Base-by-base conservation (phyloP, 495 filamentous ascomycete genomes). In the Penicillium subrubescens region DNA sequence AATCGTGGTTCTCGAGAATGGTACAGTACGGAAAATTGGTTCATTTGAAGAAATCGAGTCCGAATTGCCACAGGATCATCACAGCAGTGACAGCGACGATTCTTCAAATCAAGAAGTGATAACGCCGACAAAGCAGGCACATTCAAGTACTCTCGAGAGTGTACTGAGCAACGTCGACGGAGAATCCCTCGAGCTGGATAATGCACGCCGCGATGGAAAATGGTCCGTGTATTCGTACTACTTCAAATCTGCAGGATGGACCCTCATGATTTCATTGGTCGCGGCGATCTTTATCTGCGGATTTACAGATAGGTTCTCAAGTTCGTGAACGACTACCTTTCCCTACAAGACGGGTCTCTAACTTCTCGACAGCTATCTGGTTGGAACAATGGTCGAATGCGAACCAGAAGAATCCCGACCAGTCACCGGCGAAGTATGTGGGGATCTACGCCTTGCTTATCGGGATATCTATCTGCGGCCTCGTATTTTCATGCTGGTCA, bases 141-240 rank as follows among this genome's bases (percentile, higher is more conserved):
- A 31, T 8, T 1, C 1, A 3, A 35, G 15, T 8, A 12, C 17
- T 23, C 33, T 31, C 29, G 19, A 10, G 2, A 43, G n/a, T 10
- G 17, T 43, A 6, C 2, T 25, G n/a, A 31, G 46, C 15, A 17
- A 8, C 8, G 15, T 17, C 7, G 48, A 61, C 2, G 59, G 39
- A 14, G 50, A 39, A 3, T 12, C 5, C 2, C 35, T 34, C 2
- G 53, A 63, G 17, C 6, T 23, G n/a, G 21, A 58, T 21, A 29
- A n/a, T 17, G 12, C 51, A 27, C 72, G 78, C 15, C 67, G 69
- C 44, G 74, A 79, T 3, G 83, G 82, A 12, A 80, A 82, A 41
- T 65, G 76, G 8, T 63, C 77, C 11, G 72, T 85, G 7, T 87
- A 87, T 63, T 43, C 66, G 0, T 87, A 84, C 61, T 88, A 88